Conservation (phyloP, 2,329 filamentous ascomycete genomes). For the Penicillium sp. region DNA sequence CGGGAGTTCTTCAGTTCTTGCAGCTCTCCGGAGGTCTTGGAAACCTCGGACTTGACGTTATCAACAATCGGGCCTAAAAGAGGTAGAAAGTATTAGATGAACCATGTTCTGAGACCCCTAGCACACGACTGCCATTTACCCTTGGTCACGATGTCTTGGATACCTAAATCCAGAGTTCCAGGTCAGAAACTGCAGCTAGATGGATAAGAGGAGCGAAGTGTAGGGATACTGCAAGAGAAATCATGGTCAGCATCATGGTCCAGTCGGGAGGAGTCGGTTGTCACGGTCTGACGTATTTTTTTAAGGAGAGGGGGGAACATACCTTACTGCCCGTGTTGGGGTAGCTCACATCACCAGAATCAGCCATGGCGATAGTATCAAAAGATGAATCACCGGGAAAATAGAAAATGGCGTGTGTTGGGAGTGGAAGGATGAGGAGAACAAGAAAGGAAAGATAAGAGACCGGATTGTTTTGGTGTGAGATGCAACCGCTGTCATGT, state of each 20-base stretch:
- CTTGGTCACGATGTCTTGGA: constrained; percentile 28
- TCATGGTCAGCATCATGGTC: constrained; percentile 13
- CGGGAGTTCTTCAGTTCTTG: constrained; percentile 57
- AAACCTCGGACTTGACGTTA: constrained; percentile 56
- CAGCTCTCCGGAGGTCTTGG: constrained; percentile 59
- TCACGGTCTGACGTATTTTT: neutral
- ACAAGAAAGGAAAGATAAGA: constrained; percentile 18
- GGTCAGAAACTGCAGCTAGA: neutral
- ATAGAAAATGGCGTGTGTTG: constrained; percentile 5
- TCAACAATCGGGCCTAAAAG: constrained; percentile 55
- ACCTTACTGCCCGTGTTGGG: constrained; percentile 44
- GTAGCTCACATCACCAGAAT: constrained; percentile 39
- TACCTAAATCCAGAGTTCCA: constrained; percentile 15
- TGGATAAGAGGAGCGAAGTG: neutral
- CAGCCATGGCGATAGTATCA: constrained; percentile 29
- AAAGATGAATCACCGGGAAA: constrained; percentile 6
- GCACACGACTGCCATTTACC: constrained; percentile 15
- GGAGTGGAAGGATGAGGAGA: constrained; percentile 3
- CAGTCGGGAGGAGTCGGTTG: constrained; percentile 7
- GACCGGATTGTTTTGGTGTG: constrained; percentile 23
- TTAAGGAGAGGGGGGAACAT: constrained; percentile 6
- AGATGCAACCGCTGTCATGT: constrained; percentile 27
- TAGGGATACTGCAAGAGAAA: constrained; percentile 15
- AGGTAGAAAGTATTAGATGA: constrained; percentile 15
- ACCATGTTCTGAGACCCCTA: constrained; percentile 3